Base-by-base conservation (phyloP, 2,329 filamentous ascomycete genomes). In the Trichophyton verrucosum region DNA sequence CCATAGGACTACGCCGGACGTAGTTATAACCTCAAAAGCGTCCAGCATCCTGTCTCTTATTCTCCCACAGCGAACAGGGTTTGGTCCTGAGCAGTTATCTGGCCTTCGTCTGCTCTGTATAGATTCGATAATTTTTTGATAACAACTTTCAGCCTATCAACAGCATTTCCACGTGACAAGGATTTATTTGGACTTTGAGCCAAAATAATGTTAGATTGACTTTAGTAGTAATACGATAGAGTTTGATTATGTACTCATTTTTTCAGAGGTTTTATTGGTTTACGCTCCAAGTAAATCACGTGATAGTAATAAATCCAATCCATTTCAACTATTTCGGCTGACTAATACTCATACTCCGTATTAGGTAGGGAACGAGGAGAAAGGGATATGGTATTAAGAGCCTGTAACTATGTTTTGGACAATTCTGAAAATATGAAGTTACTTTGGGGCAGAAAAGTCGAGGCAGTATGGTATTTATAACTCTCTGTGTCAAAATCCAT, bases 1-100 rank as follows among this genome's bases (percentile, higher is more conserved):
- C 94, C 94, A 99, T 60, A 99, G 83, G 61, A 99, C 94, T 64
- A 99, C 91, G 61, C 94, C 94, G 2, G 91, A 95, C 42, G 92
- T 95, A 63, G 92, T 96, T 64, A 99, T 76, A 66, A 99, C 94
- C 76, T 99, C 92, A 74, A 99, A 99, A 15, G 89, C 87, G 78
- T 99, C 94, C 76, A 99, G 78, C 92, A 97, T 97, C 61, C 67
- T 72, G 51, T n/a, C 11, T 5, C 1, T 15, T 51, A 24, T 51
- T 22, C 13, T 51, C 30, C 22, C 8, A 13, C 20, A 1, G 46
- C 11, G 6, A 38, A 27, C 46, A 27, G 11, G 4, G 46, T 22
- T 51, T 51, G 46, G 11, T 24, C 20, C 8, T 22, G 44, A 47
- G 44, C 11, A 44, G 15, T 44, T 17, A n/a, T 47, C 44, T 47